phyloP scores from a whole-genome alignment of 257 asterid species.

The Scutellaria galericulata region DNA sequence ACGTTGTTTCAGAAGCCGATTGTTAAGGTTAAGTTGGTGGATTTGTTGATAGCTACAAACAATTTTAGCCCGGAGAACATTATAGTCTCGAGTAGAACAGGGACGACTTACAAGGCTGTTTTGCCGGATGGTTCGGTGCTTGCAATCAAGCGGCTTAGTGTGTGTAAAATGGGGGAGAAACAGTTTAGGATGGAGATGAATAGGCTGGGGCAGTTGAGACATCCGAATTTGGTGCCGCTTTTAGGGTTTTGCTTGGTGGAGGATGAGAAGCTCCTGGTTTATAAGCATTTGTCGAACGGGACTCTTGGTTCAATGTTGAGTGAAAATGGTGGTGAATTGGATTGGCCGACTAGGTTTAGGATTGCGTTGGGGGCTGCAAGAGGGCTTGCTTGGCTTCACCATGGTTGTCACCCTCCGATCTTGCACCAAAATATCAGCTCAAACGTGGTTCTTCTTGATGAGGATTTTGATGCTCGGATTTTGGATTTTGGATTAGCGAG shows the following conservation, averaged over 20 bases:
- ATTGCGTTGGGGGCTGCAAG: constrained; percentile 85
- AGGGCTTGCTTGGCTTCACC: constrained; percentile 98
- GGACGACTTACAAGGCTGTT: constrained; percentile 80
- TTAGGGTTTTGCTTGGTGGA: constrained; percentile 89
- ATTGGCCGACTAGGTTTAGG: constrained; percentile 88
- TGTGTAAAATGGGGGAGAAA: constrained; percentile 74
- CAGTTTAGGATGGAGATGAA: constrained; percentile 87
- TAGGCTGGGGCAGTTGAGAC: constrained; percentile 88
- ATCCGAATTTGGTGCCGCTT: constrained; percentile 91
- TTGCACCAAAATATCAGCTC: constrained; percentile 84
- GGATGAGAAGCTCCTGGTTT: constrained; percentile 90
- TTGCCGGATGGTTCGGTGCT: constrained; percentile 81
- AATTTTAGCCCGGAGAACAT: constrained; percentile 60
- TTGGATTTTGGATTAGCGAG: constrained; percentile 88
- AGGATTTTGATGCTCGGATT: constrained; percentile 89
- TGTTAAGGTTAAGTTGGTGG: constrained; percentile 83
- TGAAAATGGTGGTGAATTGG: constrained; percentile 52
- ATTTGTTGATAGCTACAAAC: constrained; percentile 71
- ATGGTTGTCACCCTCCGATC: constrained; percentile 88
- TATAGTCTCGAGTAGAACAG: constrained; percentile 73
- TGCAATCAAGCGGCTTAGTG: constrained; percentile 67
- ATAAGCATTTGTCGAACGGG: constrained; percentile 82
- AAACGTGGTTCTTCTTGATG: constrained; percentile 76
- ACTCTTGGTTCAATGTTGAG: constrained; percentile 63
- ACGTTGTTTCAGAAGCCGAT: constrained; percentile 84